Base-by-base conservation (phyloP, 371 early-diverging fungal species). In the Syncephalis fuscata region DNA sequence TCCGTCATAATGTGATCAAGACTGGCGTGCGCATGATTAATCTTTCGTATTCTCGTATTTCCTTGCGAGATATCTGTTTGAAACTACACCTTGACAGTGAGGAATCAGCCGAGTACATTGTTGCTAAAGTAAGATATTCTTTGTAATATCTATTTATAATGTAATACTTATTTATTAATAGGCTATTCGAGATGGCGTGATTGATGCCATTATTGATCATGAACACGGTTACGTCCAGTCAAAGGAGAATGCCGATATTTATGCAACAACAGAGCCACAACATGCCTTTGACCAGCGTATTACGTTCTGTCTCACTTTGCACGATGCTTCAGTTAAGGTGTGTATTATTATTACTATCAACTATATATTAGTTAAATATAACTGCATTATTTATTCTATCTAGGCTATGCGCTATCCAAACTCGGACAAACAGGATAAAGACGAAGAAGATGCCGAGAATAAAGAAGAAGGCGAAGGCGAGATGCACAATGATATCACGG, bases 1-100 rank as follows among this genome's bases (percentile, higher is more conserved):
- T 97, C 42, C 92, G 94, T 45, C 96, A 97, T 67, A 94, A 94
- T 61, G 98, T 97, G 48, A 95, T 97, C 73, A 95, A 92, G 76
- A 83, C 98, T 1, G 98, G 96, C 45, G 82, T 97, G 48, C 84
- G 95, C 42, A 88, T 85, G 83, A 90, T 97, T 62, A 82, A 83
- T 62, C 57, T 90, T 48, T 82, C 92, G 2, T 97, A 97, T 65
- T 88, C 92, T 17, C 82, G 86, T 48, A 94, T 97, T 51, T 87
- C 93, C n/a, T 69, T 97, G 54, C 66, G 87, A 22, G 98, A 97
- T 54, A 91, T 96, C 46, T 92, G 94, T 65, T 64, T 91, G 57
- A 92, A 92, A 66, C 72, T 97, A 51, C 90, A 92, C 51, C 61
- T 97, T 62, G 94, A 95, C 59, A 83, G 88, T 54, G 98, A 95